Base-by-base conservation (phyloP, 1,139 yeast genomes). In the Taiozyma sp. region DNA sequence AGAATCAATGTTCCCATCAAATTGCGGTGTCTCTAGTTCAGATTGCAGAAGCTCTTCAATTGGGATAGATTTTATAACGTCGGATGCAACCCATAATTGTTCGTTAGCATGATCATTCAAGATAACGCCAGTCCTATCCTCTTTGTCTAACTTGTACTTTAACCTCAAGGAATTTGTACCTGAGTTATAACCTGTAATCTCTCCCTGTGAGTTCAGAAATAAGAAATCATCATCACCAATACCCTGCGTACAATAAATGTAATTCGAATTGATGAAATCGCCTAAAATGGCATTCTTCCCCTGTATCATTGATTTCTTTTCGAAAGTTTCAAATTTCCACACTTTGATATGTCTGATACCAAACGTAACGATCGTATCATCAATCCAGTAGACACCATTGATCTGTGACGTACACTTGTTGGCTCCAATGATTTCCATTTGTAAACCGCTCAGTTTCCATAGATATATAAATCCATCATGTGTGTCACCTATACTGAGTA, bases 401-500 rank as follows among this genome's bases (percentile, higher is more conserved):
- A 85, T 74, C 10, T 73, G 70, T 0, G 86, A 76, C 1, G 86
- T 80, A 63, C 91, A 84, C 56, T 80, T 73, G 65, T 84, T 84
- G 45, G 80, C 75, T 0, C 83, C 79, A 22, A 67, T 62, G 61
- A 71, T 53, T 48, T 59, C 41, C 52, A 67, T 43, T 58, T 63
- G 16, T 24, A 56, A 63, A 8, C 57, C 58, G 22, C 48, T 48
- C 14, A 79, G 53, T 45, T 66, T 70, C 92, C 92, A 85, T 4
- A 85, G 67, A 57, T 81, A 79, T 16, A 85, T 61, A 53, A 75
- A 82, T 2, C 91, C 90, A 61, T 85, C 92, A 57, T 81, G 83
- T 1, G 81, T 69, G 14, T 77, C 69, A 0, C 92, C 92, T 51
- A 84, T 66, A 3, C 88, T 80, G 39, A 85, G 78, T 43, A 85